These are phyloP conservation scores for Cudoniella acicularis DNA, from an alignment of 495 filamentous ascomycete genomes.

Conservation along the genomic window DNA sequence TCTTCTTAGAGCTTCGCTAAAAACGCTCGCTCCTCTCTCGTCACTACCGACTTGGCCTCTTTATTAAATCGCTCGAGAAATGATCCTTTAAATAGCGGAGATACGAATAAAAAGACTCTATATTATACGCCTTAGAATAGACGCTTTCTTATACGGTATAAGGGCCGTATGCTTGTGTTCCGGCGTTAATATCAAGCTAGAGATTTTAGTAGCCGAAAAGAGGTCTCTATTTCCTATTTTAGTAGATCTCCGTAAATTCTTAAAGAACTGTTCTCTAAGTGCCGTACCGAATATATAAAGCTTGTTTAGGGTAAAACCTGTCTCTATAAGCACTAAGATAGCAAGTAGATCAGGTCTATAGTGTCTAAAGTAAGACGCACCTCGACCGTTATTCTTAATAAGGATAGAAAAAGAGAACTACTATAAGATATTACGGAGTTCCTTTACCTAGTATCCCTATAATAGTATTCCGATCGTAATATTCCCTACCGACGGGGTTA, in stretches of 20 bases:
- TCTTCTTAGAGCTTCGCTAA: conserved; percentile 14
- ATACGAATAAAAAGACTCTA: conserved; percentile 13
- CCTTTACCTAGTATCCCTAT: conserved; percentile 2
- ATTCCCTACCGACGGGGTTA: too few relatives aligned
- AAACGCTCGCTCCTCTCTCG: conserved; percentile 10
- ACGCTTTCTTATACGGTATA: conserved; percentile 9
- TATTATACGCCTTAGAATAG: conserved; percentile 14
- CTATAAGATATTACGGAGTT: conserved; percentile 6
- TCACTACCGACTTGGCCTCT: conserved; percentile 10
- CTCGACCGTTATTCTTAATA: conserved; percentile 9
- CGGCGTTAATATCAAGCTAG: conserved; percentile 7
- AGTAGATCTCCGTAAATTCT: too few relatives aligned
- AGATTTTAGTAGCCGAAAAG: conserved; percentile 7
- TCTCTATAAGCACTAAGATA: conserved; percentile 1
- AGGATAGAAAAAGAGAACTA: conserved; percentile 6
- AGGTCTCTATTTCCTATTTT: too few relatives aligned
- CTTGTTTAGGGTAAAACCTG: too few relatives aligned
- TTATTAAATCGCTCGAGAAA: conserved; percentile 8
- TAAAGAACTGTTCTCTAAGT: too few relatives aligned
- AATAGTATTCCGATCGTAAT: conserved; percentile 9
- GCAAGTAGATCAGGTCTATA: not conserved
- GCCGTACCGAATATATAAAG: too few relatives aligned
- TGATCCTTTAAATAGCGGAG: conserved; percentile 12
- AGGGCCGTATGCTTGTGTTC: conserved; percentile 8
- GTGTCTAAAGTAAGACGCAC: conserved; percentile 3